Evolutionary conservation across 1,139 yeast genomes (phyloP).

Genomic region (Sugiyamaella sp.): DNA sequence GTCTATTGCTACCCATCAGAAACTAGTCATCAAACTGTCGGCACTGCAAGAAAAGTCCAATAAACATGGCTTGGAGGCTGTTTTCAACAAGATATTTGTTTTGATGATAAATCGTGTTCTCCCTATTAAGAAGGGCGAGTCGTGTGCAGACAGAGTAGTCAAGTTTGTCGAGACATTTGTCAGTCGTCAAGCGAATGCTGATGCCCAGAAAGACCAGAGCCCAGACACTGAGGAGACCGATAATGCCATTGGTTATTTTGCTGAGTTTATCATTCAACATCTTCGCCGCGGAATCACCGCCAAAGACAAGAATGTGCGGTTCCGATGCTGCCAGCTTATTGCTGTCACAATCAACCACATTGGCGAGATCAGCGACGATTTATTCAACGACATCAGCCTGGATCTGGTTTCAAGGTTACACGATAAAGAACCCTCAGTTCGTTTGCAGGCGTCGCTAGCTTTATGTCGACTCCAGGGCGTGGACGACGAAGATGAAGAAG

Average conservation of each 20-base stretch:
- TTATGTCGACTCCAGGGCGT: slow-evolving; percentile 75
- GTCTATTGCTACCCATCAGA: slow-evolving; percentile 74
- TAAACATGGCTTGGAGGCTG: slow-evolving; percentile 54
- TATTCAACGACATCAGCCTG: slow-evolving; percentile 64
- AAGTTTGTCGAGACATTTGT: slow-evolving; percentile 73
- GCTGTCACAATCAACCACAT: slow-evolving; percentile 73
- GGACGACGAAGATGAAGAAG: slow-evolving; percentile 48
- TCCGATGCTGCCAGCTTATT: slow-evolving; percentile 75
- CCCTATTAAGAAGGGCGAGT: slow-evolving; percentile 69
- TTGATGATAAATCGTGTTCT: slow-evolving; percentile 65
- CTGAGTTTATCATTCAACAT: slow-evolving; percentile 65
- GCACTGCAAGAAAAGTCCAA: slow-evolving; percentile 61
- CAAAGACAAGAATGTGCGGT: slow-evolving; percentile 74
- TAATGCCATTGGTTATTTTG: slow-evolving; percentile 48
- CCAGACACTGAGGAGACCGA: slow-evolving; percentile 48
- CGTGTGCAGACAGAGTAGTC: slow-evolving; percentile 75
- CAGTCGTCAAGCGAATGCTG: slow-evolving; percentile 31
- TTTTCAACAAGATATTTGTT: slow-evolving; percentile 63
- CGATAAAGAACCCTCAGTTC: slow-evolving; percentile 78
- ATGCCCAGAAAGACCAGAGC: slow-evolving; percentile 40
- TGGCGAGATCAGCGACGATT: slow-evolving; percentile 74
- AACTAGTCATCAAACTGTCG: slow-evolving; percentile 65
- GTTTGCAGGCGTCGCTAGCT: slow-evolving; percentile 83
- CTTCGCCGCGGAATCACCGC: slow-evolving; percentile 77
- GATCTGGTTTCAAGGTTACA: slow-evolving; percentile 64